Evolutionary conservation across 352 stramenopile genomes (phyloP), one percentile per base, ranked within the genome.

Genomic region (Globisporangium lucens): DNA sequence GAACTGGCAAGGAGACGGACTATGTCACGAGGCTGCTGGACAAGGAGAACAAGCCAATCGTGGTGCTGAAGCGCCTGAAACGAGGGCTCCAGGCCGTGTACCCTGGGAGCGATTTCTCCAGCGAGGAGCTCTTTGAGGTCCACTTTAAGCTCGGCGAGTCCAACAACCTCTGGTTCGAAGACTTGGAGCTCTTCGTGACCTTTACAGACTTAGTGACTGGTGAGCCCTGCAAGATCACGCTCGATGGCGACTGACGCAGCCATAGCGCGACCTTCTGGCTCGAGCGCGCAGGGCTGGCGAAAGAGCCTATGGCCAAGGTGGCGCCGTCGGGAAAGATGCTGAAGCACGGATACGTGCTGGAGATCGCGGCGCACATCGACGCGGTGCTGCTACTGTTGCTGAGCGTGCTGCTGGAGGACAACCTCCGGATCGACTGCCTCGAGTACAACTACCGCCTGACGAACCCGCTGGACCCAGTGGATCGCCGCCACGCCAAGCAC

Each of bases 101-200:
- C 27, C 6, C 52, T 2, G 27, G 9, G 1, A 35, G 27, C 27
- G 35, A 13, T 15, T 30, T 38, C 10, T n/a, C 52, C 12, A 20
- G 12, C 24, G 24, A 57, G 24, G 36, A 57, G 24, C 24, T 57
- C 51, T 57, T 57, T 35, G 51, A 57, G 10, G 51, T 57, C 24
- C 51, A 36, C 24, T 57, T 57, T 24, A 57, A 35, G 24, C 51
- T 57, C 51, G 51, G 51, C 8, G 51, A 57, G 51, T 57, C 51
- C 12, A 57, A 36, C 24, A 8, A 29, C 10, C 24, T 57, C 12
- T 57, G 51, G 51, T 57, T 57, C 51, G 51, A 57, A n/a, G 52
- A 41, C 52, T 38, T 27, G 52, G 52, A 58, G 15, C 52, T 58
- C 13, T 36, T 58, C 52, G 15, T 58, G 52, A 33, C 6, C 52